Evolutionary conservation across 768 basidiomycete genomes (phyloP), one percentile per base, ranked within the genome.

Genomic region (Boletus vinaceobasis): DNA sequence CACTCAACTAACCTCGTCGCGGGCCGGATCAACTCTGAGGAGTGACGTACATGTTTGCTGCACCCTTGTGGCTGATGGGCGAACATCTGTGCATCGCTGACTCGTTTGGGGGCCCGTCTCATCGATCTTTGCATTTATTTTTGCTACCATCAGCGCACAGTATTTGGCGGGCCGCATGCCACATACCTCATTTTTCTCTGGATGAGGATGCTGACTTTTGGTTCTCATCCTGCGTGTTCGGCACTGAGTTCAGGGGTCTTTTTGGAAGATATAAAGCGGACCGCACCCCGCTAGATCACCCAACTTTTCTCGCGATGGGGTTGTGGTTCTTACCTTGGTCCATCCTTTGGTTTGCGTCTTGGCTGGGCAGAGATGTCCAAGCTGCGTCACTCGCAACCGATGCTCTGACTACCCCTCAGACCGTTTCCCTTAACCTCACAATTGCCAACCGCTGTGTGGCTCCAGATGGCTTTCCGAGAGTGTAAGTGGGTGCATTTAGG

Each of bases 401-500:
- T 26, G 27, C 5, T 42, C 6, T n/a, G n/a, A 23, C n/a, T 40
- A 9, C 2, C 31, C 40, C 7, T 26, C 31, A 38, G 37, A 50
- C 5, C n/a, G 31, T 49, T 21, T 40, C 17, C 3, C n/a, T 47
- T 11, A 36, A 39, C 36, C 57, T 55, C 32, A 38, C 48, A 5
- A 15, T 48, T 26, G 45, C 45, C 5, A 55, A 60, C 36, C 21
- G 45, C 10, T 59, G 57, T 27, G 40, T 60, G 14, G 48, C 48
- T 21, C 59, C 58, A 7, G 59, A 60, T 40, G 58, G 59, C 36
- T 54, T 59, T 39, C 45, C 59, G 15, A 46, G 59, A 48, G 23
- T 46, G 59, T 60, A 47, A 10, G 59, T 35, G 17, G 27, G 13
- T 11, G 10, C n/a, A 17, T 2, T n/a, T 7, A n/a, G 9, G n/a